Evolutionary conservation across 2,329 filamentous ascomycete genomes (phyloP).

Genomic region (Sarocladium oryzae): DNA sequence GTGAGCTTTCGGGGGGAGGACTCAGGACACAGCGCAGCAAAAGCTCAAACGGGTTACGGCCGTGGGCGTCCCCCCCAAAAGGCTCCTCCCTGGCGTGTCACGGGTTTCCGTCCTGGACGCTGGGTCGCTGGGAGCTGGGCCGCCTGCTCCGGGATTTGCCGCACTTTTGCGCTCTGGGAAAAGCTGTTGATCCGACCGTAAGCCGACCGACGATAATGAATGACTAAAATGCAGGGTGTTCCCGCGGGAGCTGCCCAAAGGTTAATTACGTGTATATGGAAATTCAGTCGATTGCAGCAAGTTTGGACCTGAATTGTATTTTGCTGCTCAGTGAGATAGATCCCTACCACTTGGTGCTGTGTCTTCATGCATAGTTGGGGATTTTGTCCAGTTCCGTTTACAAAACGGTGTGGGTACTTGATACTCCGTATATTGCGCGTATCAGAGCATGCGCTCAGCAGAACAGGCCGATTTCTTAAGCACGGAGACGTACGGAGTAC

Average conservation of each 20-base stretch:
- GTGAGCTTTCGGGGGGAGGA: background rate
- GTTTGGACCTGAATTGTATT: no score
- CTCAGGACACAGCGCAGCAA: background rate
- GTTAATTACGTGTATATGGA: background rate
- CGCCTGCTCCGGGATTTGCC: conserved; percentile 8
- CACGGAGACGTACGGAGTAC: background rate
- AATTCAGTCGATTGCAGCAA: no score
- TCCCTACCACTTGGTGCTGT: no score
- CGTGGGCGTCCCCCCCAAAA: no score
- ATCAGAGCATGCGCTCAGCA: no score
- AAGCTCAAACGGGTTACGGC: conserved; percentile 6
- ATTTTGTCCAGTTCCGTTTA: no score
- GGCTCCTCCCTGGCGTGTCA: background rate
- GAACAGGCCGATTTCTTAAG: background rate
- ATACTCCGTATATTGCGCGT: no score
- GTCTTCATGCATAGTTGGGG: no score
- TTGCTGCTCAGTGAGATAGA: no score
- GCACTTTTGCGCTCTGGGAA: background rate
- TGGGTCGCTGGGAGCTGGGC: background rate
- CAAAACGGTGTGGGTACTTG: no score
- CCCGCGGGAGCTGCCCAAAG: background rate
- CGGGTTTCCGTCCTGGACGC: background rate
- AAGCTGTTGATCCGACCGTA: conserved; percentile 3
- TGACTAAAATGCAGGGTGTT: background rate
- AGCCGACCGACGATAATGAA: background rate